Evolutionary conservation across 805 yeast genomes (phyloP).

Genomic region (Lachancea nothofagi): DNA sequence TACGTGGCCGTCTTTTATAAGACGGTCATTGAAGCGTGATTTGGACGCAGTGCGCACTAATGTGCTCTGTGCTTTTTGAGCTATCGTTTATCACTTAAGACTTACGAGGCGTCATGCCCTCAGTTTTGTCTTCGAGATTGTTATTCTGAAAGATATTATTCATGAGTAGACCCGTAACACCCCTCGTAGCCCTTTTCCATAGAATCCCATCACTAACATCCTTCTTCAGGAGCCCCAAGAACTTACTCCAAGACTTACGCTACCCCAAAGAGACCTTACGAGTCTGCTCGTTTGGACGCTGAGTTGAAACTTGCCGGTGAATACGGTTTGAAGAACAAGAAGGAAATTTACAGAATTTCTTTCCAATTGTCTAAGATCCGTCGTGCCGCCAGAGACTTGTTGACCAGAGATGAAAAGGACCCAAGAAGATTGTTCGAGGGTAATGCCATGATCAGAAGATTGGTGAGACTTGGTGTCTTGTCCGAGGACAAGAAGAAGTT

Average conservation of each 20-base stretch:
- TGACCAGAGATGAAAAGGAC: slow-evolving; percentile 99
- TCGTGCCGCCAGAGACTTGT: slow-evolving; percentile 99
- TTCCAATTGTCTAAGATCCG: slow-evolving; percentile 99
- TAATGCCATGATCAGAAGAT: slow-evolving; percentile 99
- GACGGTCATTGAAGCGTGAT: neutral
- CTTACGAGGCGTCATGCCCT: neutral
- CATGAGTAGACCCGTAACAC: slow-evolving; percentile 12
- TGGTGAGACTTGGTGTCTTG: slow-evolving; percentile 98
- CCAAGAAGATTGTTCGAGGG: slow-evolving; percentile 99
- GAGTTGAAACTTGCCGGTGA: slow-evolving; percentile 99
- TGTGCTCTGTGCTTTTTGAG: neutral
- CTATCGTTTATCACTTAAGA: neutral
- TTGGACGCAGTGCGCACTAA: neutral
- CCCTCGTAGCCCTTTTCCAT: slow-evolving; percentile 10
- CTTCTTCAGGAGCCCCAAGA: slow-evolving; percentile 85
- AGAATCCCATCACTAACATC: slow-evolving; percentile 16
- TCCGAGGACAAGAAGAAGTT: slow-evolving; percentile 99
- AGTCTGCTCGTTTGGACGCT: slow-evolving; percentile 98
- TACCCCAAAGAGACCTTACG: slow-evolving; percentile 99
- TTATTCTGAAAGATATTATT: slow-evolving; percentile 1
- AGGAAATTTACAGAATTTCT: slow-evolving; percentile 99
- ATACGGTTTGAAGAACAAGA: slow-evolving; percentile 99
- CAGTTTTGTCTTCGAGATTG: slow-evolving; percentile 1
- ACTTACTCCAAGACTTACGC: slow-evolving; percentile 99
- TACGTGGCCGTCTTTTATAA: too few relatives aligned